A percentile compares a stretch with the other conserved stretches of the same genome.
Evolutionary conservation across 345 rosid species (phyloP).

Genomic region (Pistacia integerrima): DNA sequence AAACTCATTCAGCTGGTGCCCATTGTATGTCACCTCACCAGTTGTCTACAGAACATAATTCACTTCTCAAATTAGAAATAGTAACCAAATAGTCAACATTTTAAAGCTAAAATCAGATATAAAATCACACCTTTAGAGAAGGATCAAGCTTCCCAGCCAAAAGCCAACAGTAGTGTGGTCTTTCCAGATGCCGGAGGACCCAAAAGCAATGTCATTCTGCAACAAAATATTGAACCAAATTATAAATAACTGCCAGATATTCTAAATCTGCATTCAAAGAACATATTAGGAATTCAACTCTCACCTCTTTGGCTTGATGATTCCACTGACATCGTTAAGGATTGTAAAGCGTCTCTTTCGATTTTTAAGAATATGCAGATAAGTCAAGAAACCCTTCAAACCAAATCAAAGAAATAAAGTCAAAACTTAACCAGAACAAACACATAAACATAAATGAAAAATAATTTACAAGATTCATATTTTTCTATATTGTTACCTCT

Average conservation of each 20-base stretch:
- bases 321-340: slow-evolving; percentile 67
- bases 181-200: slow-evolving; percentile 88
- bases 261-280: neutral
- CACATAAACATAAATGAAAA: neutral
- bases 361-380: slow-evolving; percentile 41
- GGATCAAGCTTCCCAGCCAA: slow-evolving; percentile 76
- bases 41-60: slow-evolving; percentile 28
- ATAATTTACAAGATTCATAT: neutral
- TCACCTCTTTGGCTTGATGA: slow-evolving; percentile 72
- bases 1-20: slow-evolving; percentile 47
- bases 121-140: slow-evolving; percentile 45
- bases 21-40: slow-evolving; percentile 55
- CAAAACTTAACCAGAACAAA: neutral
- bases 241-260: neutral
- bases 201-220: slow-evolving; percentile 70
- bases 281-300: neutral
- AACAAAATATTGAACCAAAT: slow-evolving; percentile 2
- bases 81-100: no score
- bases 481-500: slow-evolving; percentile 49
- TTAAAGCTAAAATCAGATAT: neutral
- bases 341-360: slow-evolving; percentile 52
- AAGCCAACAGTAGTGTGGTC: slow-evolving; percentile 70
- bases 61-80: neutral
- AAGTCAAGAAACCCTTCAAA: slow-evolving; percentile 33
- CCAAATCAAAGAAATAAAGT: neutral